Evolutionary conservation across 768 basidiomycete genomes (phyloP), one percentile per base, ranked within the genome.

Genomic region (Serendipita indica): DNA sequence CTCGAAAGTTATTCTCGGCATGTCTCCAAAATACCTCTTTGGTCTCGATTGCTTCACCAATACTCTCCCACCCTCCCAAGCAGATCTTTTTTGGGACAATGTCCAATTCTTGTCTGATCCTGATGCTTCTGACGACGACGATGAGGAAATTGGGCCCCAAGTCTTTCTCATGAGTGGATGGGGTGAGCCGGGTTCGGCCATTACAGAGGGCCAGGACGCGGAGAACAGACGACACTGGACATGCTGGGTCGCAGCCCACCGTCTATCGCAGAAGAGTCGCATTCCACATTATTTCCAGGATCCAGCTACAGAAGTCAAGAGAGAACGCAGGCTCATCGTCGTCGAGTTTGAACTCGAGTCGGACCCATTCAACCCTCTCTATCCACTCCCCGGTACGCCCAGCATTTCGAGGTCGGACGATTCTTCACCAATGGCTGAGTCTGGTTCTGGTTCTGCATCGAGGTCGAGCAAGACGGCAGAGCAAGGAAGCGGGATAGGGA

Each of bases 271-370:
- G 18, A 62, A 62, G n/a, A 59, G 56, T 20, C 7, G 58, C 65
- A 13, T 66, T 68, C 28, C 6, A 43, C 27, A 60, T 13, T 22
- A 28, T 10, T 25, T 43, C 20, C 34, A 60, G 1, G 60, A 30
- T 1, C n/a, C 58, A 14, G 57, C 56, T 2, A n/a, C n/a, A n/a
- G n/a, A n/a, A n/a, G n/a, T n/a, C n/a, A n/a, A n/a, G n/a, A n/a
- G n/a, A n/a, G n/a, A n/a, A n/a, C 64, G 35, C 43, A 71, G 68
- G 58, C 66, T 83, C 49, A 77, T 88, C 62, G 73, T 88, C 25
- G 75, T 89, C 68, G 88, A 91, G 66, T 85, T 89, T 62, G 89
- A 91, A 67, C 74, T 88, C 22, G 86, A 88, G 66, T 69, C 72
- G 30, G 88, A 89, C 66, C 62, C 64, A 0, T 69, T 82, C 65